These are phyloP conservation scores for Tripidium arundinaceum DNA, from an alignment of 202 grass and related monocot species.

Conservation along the genomic window DNA sequence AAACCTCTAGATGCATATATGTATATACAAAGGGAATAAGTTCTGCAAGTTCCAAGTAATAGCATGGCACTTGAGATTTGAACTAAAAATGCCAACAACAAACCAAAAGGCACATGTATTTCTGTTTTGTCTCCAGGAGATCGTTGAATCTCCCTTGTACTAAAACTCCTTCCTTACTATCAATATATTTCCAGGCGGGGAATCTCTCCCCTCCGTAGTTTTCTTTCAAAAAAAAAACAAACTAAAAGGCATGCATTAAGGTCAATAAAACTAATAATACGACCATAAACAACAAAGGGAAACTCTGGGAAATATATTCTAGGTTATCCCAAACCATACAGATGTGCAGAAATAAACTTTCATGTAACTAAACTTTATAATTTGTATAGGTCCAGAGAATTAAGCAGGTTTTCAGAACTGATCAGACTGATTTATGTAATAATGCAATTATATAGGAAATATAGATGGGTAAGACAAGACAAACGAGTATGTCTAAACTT, in stretches of 20 bases:
- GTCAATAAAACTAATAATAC: constrained; percentile 4
- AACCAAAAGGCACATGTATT: too few relatives aligned
- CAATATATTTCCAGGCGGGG: too few relatives aligned
- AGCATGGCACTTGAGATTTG: not conserved
- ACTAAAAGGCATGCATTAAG: not conserved
- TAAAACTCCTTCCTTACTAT: too few relatives aligned
- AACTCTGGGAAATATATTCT: not conserved
- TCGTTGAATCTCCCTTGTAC: too few relatives aligned
- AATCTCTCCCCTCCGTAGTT: too few relatives aligned
- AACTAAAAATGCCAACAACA: not conserved
- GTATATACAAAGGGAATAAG: constrained; percentile 4
- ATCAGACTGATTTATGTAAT: not conserved
- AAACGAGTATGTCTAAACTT: not conserved
- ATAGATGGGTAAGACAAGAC: constrained; percentile 15
- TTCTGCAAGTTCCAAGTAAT: not conserved
- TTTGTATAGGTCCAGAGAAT: not conserved
- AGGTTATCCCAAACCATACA: constrained; percentile 16
- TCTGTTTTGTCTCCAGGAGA: too few relatives aligned
- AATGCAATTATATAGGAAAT: not conserved
- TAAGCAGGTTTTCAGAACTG: constrained; percentile 16
- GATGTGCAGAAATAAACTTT: not conserved
- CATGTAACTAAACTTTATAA: constrained; percentile 18
- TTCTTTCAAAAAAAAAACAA: too few relatives aligned
- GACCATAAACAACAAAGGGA: not conserved
- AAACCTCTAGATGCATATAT: not conserved